Base-by-base conservation (phyloP, 1,284 basidiomycete genomes). In the Pisolithus thermaeus region DNA sequence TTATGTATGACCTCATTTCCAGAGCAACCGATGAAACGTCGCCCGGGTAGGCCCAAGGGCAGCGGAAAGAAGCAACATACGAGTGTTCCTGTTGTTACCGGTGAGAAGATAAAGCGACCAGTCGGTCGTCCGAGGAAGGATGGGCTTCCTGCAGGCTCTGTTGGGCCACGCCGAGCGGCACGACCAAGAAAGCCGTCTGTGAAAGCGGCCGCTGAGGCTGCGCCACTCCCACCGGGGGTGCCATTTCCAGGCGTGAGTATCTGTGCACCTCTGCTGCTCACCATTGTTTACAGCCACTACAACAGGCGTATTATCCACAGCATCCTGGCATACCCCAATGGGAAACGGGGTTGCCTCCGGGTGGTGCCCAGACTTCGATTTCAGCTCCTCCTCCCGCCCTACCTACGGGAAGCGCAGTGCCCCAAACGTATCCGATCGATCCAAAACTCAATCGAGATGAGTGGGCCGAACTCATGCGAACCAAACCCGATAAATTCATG, bases 61-160 rank as follows among this genome's bases (percentile, higher is more conserved):
- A 79, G 77, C 51, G 76, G 75, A 35, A 79, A 80, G 64, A 80
- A 80, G 51, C 68, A 67, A 12, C 55, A 71, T 7, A 66, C 71
- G 1, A 70, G 71, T 49, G 55, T 58, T 47, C 58, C 65, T 22
- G 53, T 58, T 18, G 51, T 66, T 12, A 32, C 66, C 61, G 32
- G 67, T 63, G 50, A 73, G 36, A 75, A 75, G 58, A 60, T 73
- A 50, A 81, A 79, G 62, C 71, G 78, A 38, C 78, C 78, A 16
- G 78, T 81, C 4, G 78, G 78, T 4, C 70, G 78, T 18, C 79
- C 78, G 12, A 68, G 78, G 51, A 81, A 81, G 60, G 79, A 81
- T 50, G 79, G 79, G 1, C 65, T 81, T n/a, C 78, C 79, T 38
- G 73, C 78, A 11, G 79, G 79, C 22, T 76, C 76, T 8, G 75